Evolutionary conservation across 805 yeast genomes (phyloP), one percentile per base, ranked within the genome.

Genomic region (Kodamaea nitidulidarum): DNA sequence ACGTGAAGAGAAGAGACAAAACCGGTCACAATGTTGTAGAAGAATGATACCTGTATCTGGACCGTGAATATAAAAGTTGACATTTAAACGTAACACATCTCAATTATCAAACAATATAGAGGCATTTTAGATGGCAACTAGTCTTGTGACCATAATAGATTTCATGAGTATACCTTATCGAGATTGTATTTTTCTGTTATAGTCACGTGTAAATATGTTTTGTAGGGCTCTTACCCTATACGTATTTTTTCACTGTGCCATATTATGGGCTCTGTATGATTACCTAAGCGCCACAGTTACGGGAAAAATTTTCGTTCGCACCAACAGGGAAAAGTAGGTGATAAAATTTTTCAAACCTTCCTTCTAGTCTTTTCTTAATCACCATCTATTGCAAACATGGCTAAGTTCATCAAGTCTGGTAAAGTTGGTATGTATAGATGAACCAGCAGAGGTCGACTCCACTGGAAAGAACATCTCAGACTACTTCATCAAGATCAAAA

Each of bases 331-430:
- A 31, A 38, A 32, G 9, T 15, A 30, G 18, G 31, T 41, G 32
- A 37, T 45, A 45, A 45, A 51, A 54, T 40, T 51, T 52, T 56
- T 52, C 58, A 52, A 43, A 15, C 32, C 10, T 12, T 43, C 40
- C 40, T 44, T 44, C 42, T 43, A 38, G 47, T 46, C 45, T 45
- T 49, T 46, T 45, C 48, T 41, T 45, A 39, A 44, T 50, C 60
- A 52, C 49, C 58, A 58, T 56, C 55, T 37, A 39, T 42, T 56
- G 38, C 41, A 38, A 71, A 67, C 76, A 90, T 88, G 96, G 96
- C 96, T 79, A 93, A 93, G 78, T 91, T 93, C 84, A 83, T 93
- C 78, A 93, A 91, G 81, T 86, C 98, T 73, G 97, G 97, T 82
- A 88, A 85, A 85, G 98, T 91, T 84, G 97, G 91, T 84, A 82